Base-by-base conservation (phyloP, 768 basidiomycete species). In the Suillus alpinus region DNA sequence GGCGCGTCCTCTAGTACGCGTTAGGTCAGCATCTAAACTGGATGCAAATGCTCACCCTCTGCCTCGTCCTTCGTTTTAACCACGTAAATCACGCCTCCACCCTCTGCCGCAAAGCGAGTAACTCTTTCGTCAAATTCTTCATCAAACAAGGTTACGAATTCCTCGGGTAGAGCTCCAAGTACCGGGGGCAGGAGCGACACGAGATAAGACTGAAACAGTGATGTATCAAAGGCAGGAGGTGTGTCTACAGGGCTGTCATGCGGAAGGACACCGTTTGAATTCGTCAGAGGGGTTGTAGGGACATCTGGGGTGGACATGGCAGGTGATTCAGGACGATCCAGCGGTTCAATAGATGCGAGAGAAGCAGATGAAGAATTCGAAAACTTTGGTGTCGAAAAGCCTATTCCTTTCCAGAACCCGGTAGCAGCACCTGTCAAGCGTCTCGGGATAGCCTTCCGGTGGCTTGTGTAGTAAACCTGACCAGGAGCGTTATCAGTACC, bases 21-120 rank as follows among this genome's bases (percentile, higher is more conserved):
- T 66, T 41, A 69, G 58, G 37, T 51, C 23, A 52, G 58, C 13
- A 58, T 57, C 18, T 34, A 43, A 39, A 43, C 60, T n/a, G 20
- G 34, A 46, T 34, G n/a, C 6, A 37, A 37, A 29, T 65, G 68
- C 80, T 64, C 66, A 90, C 92, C 88, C 75, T 92, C 91, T 14
- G 78, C 76, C 53, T 90, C 90, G 39, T 91, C 87, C 73, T 80
- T 88, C 61, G 81, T 78, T 77, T 94, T 94, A 40, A 92, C 87
- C 32, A 95, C 86, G 72, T 94, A 95, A 49, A 94, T 77, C 32
- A 88, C 90, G 14, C 84, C 90, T 6, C 87, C 87, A 32, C 83
- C 85, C 64, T 95, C 93, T 4, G 78, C 77, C 8, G 91, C 87
- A 75, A 94, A 95, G 59, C 87, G 83, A 53, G 82, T 71, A 23